Conservation (phyloP, 2,329 filamentous ascomycete species). For the Cordyceps javanica region DNA sequence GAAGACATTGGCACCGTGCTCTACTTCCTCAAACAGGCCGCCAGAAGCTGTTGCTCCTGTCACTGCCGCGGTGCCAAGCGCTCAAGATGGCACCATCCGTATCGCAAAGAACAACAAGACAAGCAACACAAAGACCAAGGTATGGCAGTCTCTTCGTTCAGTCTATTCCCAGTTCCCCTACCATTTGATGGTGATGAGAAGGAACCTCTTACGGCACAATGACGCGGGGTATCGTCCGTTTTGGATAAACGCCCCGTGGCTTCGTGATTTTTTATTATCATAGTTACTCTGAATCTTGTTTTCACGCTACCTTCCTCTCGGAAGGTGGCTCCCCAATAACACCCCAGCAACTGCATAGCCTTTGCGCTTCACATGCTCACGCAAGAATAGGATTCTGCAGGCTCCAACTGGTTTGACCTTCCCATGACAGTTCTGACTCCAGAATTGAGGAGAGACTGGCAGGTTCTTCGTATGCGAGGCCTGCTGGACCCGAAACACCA, state of each 20-base stretch:
- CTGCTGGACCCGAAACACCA: constrained; percentile 89
- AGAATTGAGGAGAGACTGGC: constrained; percentile 81
- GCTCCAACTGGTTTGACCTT: constrained; percentile 79
- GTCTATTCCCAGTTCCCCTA: background rate
- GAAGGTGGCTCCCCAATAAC: background rate
- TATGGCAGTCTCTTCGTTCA: constrained; percentile 14
- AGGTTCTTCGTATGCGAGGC: constrained; percentile 81
- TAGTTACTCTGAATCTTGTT: constrained; percentile 66
- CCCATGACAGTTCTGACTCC: constrained; percentile 79
- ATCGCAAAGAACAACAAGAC: constrained; percentile 3
- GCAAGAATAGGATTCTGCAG: constrained; percentile 51
- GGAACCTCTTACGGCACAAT: constrained; percentile 29
- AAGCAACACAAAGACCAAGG: constrained; percentile 19
- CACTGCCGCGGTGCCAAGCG: constrained; percentile 13
- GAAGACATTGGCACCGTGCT: background rate
- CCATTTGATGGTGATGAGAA: constrained; percentile 32
- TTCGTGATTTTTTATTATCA: constrained; percentile 51
- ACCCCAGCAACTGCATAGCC: background rate
- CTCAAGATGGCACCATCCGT: constrained; percentile 3
- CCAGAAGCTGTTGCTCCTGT: constrained; percentile 15
- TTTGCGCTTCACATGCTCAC: background rate
- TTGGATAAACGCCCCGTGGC: constrained; percentile 49
- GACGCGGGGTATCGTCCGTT: constrained; percentile 35
- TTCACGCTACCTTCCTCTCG: background rate
- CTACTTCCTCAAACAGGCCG: background rate